These are phyloP conservation scores for Diaporthe caulivora DNA, from an alignment of 2,329 filamentous ascomycete genomes.

Conservation along the genomic window DNA sequence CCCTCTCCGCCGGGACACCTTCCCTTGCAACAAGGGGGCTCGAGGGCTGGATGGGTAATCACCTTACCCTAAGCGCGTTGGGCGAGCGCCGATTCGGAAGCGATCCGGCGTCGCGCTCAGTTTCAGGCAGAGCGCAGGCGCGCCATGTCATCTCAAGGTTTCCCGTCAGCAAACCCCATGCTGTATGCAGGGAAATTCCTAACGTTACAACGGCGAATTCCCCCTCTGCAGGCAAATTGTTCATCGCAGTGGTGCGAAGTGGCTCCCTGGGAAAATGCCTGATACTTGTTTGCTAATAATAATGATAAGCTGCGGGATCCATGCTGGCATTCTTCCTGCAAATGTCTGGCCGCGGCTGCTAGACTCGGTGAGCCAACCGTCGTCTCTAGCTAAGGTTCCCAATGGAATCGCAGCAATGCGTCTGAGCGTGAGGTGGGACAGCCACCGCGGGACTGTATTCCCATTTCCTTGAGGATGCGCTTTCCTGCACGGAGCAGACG, in stretches of 20 bases:
- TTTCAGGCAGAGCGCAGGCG: slow-evolving; percentile 23
- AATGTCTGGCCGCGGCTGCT: not conserved
- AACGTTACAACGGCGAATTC: not conserved
- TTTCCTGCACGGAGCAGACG: slow-evolving; percentile 8
- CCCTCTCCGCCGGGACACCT: not conserved
- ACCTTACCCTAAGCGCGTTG: slow-evolving; percentile 9
- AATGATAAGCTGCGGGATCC: not conserved
- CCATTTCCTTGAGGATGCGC: not conserved
- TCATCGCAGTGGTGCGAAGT: slow-evolving; percentile 18
- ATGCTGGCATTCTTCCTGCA: not conserved
- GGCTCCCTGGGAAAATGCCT: not conserved
- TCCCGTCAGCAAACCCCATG: not conserved
- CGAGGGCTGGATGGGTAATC: slow-evolving; percentile 6
- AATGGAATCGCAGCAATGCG: not conserved
- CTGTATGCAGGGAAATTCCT: not conserved
- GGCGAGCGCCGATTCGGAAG: slow-evolving; percentile 12
- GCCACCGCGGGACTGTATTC: not conserved
- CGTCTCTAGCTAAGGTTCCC: slow-evolving; percentile 12
- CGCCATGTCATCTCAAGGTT: slow-evolving; percentile 9
- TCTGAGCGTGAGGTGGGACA: slow-evolving; percentile 18
- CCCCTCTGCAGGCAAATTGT: not conserved
- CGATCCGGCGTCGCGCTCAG: slow-evolving; percentile 18
- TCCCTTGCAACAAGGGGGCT: not conserved
- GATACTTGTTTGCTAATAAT: slow-evolving; percentile 14
- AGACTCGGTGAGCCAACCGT: slow-evolving; percentile 3